phyloP scores from a whole-genome alignment of 2,329 filamentous ascomycete species.

The Ophiostoma piceae region DNA sequence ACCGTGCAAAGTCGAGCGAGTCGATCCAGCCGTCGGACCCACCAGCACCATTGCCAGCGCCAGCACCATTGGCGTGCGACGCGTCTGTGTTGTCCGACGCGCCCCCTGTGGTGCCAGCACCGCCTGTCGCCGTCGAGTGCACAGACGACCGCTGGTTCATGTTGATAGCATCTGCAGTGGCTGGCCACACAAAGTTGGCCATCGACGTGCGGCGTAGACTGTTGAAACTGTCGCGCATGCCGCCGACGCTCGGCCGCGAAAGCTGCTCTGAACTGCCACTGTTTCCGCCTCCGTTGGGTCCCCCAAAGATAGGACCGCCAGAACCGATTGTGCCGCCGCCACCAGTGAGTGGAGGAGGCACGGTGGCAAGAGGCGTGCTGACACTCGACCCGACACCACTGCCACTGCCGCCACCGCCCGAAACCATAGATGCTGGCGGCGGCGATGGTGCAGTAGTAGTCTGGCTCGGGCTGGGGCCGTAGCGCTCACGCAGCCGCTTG shows the following conservation, averaged over 20 bases:
- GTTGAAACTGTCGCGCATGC: slow-evolving; percentile 56
- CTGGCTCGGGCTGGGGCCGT: slow-evolving; percentile 40
- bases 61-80: slow-evolving; percentile 30
- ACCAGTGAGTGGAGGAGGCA: not conserved
- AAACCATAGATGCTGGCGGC: slow-evolving; percentile 33
- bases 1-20: slow-evolving; percentile 48
- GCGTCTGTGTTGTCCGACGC: slow-evolving; percentile 41
- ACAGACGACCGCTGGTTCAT: slow-evolving; percentile 55
- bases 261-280: slow-evolving; percentile 21
- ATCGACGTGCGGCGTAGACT: slow-evolving; percentile 59
- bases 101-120: not conserved
- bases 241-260: slow-evolving; percentile 34
- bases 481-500: slow-evolving; percentile 68
- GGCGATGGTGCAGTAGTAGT: slow-evolving; percentile 31
- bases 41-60: slow-evolving; percentile 25
- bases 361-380: not conserved
- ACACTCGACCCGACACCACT: slow-evolving; percentile 7
- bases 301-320: slow-evolving; percentile 5
- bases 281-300: not conserved
- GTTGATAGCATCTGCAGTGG: slow-evolving; percentile 43
- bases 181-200: slow-evolving; percentile 57
- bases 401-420: not conserved
- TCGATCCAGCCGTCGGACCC: slow-evolving; percentile 40
- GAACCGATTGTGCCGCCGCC: not conserved
- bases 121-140: slow-evolving; percentile 48